Percentiles rank a stretch among this genome's conserved stretches.
These are phyloP conservation scores for Monilinia fructicola DNA, from an alignment of 2,329 filamentous ascomycete genomes.

Conservation along the genomic window DNA sequence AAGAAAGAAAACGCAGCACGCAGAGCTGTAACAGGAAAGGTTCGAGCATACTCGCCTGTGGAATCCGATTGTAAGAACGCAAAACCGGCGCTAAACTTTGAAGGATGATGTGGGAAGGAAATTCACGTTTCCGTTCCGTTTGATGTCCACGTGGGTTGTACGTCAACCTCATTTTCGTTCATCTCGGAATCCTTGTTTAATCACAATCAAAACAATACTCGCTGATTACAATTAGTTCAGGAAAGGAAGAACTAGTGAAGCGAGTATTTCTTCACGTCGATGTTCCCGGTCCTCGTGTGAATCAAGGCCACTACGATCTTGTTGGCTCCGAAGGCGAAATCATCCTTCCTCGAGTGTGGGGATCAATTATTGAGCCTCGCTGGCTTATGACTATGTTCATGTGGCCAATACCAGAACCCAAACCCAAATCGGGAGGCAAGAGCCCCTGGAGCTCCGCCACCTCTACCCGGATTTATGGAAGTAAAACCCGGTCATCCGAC, in stretches of 20 bases:
- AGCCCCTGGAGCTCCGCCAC: not conserved
- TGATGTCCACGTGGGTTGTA: conserved; percentile 83
- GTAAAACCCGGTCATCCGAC: not conserved
- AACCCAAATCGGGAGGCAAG: not conserved
- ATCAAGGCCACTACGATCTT: conserved; percentile 76
- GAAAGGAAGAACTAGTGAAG: conserved; percentile 81
- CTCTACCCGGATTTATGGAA: not conserved
- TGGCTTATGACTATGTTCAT: conserved; percentile 69
- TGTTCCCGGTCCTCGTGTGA: conserved; percentile 71
- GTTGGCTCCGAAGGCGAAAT: conserved; percentile 78
- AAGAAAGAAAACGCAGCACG: not conserved
- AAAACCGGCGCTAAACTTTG: conserved; percentile 58
- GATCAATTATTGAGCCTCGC: conserved; percentile 76
- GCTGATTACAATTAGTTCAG: conserved; percentile 44
- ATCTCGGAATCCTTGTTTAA: conserved; percentile 31
- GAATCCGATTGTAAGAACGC: not conserved
- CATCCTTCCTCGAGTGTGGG: conserved; percentile 78
- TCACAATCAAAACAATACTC: not conserved
- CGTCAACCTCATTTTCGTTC: not conserved
- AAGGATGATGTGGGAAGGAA: conserved; percentile 89
- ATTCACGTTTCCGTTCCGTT: conserved; percentile 85
- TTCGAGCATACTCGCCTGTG: not conserved
- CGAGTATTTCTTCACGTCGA: conserved; percentile 81
- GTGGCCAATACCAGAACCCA: conserved; percentile 53
- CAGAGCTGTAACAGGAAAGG: conserved; percentile 9